Evolutionary conservation across 441 rosid genomes (phyloP), one percentile per base, ranked within the genome.

Genomic region (Erodium chrysanthum): DNA sequence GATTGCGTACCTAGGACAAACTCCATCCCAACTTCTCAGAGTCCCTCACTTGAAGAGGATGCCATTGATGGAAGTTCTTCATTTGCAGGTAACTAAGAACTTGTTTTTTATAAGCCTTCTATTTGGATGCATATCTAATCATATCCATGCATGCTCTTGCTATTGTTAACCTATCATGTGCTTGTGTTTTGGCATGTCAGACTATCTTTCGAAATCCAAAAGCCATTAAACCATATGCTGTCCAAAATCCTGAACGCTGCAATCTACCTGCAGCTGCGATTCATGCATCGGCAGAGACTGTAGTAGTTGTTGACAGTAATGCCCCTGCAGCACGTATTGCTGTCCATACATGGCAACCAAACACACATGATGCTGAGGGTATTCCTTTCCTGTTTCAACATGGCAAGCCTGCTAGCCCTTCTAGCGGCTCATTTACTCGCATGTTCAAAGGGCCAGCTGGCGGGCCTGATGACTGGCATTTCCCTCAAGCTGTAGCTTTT

Each of bases 1-100:
- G 80, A 96, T 96, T 66, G 92, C 99, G 74, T 92, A 96, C 82
- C 92, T 96, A 78, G 99, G 98, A 73, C 99, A 96, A 78, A 96
- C 99, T 31, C 98, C 99, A 73, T 96, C 98, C 75, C 97, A 92
- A 80, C 98, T 96, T 72, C 81, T 92, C 29, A 89, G 85, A 29
- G 82, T 78, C 64, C 98, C 99, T 76, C 98, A 96, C 83, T 71
- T 83, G 85, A 92, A 85, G 76, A 84, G 79, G 81, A 85, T 86
- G 90, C 92, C 96, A 33, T 74, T 89, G 70, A 76, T 88, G 46
- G 96, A 96, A 71, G 92, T 89, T 81, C 89, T 90, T 77, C 97
- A 86, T 79, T 76, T 92, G 81, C 97, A 92, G 97, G 99, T 95
- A 66, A 58, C 60, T 66, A 15, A 68, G 15, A 35, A 46, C 66